These are phyloP conservation scores for Ceriops decandra DNA, from an alignment of 345 rosid species.

Conservation along the genomic window DNA sequence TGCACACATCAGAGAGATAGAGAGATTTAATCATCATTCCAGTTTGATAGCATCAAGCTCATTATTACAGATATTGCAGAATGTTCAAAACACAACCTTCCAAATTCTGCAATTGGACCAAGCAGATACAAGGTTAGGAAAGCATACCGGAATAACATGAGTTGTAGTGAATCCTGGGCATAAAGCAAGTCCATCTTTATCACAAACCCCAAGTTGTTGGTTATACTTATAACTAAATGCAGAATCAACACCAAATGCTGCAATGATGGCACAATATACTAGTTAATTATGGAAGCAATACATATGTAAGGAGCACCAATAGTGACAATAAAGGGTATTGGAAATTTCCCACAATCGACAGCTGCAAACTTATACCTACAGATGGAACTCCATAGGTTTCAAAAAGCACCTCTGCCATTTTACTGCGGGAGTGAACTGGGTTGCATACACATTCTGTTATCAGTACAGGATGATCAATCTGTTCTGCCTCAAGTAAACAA, in stretches of 20 bases:
- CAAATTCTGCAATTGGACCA: neutral
- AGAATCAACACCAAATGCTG: constrained; percentile 96
- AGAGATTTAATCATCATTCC: neutral
- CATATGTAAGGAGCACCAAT: neutral
- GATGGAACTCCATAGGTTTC: constrained; percentile 98
- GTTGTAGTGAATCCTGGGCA: constrained; percentile 85
- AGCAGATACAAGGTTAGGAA: constrained; percentile 3
- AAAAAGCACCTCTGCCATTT: constrained; percentile 97
- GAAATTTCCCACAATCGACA: neutral
- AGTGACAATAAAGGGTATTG: neutral
- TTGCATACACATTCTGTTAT: constrained; percentile 92
- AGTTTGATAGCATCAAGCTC: neutral
- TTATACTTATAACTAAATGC: constrained; percentile 93
- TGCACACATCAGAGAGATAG: neutral
- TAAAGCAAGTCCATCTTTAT: constrained; percentile 78
- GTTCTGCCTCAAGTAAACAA: constrained; percentile 52
- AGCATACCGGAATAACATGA: constrained; percentile 78
- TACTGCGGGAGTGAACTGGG: constrained; percentile 89
- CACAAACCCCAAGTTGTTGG: constrained; percentile 71
- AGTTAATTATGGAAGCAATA: constrained; percentile 9
- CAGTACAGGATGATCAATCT: constrained; percentile 92
- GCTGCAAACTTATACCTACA: constrained; percentile 49
- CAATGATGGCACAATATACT: constrained; percentile 12
- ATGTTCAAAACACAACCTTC: neutral
- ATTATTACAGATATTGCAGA: neutral